These are phyloP conservation scores for Porcisia hertigi DNA, from an alignment of 208 protist species.

Conservation along the genomic window DNA sequence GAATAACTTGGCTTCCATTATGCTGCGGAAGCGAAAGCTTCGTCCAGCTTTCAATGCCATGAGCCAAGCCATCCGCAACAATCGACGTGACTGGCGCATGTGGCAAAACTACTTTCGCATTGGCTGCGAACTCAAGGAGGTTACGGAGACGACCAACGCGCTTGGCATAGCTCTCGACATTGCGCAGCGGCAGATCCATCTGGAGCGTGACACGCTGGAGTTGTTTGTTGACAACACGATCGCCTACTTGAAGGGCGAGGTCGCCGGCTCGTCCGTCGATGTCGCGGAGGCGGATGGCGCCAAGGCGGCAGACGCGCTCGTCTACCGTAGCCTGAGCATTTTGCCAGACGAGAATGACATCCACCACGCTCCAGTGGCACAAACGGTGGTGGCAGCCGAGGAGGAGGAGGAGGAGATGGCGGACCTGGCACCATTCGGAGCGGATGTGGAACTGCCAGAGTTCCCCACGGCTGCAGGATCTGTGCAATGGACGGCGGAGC, in stretches of 20 bases:
- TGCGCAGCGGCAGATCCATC: slow-evolving; percentile 63
- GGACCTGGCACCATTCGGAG: slow-evolving; percentile 37
- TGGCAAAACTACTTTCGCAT: slow-evolving; percentile 93
- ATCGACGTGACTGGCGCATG: slow-evolving; percentile 89
- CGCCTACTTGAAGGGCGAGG: slow-evolving; percentile 75
- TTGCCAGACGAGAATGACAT: slow-evolving; percentile 33
- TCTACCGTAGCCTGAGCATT: slow-evolving; percentile 35
- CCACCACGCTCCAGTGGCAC: slow-evolving; percentile 33
- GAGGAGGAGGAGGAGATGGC: slow-evolving; percentile 25
- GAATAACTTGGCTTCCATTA: slow-evolving; percentile 91
- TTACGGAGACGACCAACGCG: slow-evolving; percentile 83
- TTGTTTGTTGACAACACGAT: slow-evolving; percentile 81
- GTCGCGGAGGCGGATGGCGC: slow-evolving; percentile 13
- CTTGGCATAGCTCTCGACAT: slow-evolving; percentile 80
- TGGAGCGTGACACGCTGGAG: slow-evolving; percentile 66
- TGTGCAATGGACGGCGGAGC: slow-evolving; percentile 10
- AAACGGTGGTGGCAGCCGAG: slow-evolving; percentile 17
- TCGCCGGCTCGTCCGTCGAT: slow-evolving; percentile 54
- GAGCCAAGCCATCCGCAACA: slow-evolving; percentile 87
- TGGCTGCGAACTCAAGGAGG: slow-evolving; percentile 82
- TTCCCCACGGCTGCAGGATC: background rate
- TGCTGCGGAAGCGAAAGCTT: slow-evolving; percentile 76
- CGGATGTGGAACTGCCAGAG: slow-evolving; percentile 31
- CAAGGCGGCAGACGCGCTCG: slow-evolving; percentile 24
- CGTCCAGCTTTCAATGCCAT: slow-evolving; percentile 90